These are phyloP conservation scores for Psophocarpus tetragonolobus DNA, from an alignment of 306 rosid species.

Conservation along the genomic window DNA sequence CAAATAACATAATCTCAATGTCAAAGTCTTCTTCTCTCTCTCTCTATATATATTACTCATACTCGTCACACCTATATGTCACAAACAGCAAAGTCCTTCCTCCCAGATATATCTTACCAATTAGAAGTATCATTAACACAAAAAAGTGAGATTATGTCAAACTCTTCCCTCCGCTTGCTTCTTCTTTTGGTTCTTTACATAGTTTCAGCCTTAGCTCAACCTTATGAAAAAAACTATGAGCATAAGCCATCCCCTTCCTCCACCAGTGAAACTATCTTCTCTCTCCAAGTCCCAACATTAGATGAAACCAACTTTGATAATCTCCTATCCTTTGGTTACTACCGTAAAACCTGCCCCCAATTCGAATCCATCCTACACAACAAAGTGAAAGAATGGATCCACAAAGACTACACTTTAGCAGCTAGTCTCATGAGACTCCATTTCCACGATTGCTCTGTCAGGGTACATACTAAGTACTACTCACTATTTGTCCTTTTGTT, in stretches of 20 bases:
- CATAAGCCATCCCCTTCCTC: background rate
- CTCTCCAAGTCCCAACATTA: conserved; percentile 48
- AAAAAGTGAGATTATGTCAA: conserved; percentile 12
- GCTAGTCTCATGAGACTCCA: conserved; percentile 76
- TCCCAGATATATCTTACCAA: too few relatives aligned
- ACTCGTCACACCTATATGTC: background rate
- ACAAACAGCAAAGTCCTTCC: too few relatives aligned
- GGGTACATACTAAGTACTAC: conserved; percentile 42
- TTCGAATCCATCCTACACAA: conserved; percentile 57
- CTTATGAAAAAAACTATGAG: background rate
- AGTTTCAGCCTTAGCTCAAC: conserved; percentile 36
- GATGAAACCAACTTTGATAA: conserved; percentile 45
- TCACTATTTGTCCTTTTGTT: background rate
- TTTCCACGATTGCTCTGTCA: conserved; percentile 81
- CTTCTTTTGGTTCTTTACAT: conserved; percentile 40
- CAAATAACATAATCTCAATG: conserved; percentile 27
- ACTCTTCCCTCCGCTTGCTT: conserved; percentile 28
- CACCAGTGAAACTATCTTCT: conserved; percentile 6
- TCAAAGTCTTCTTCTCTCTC: conserved; percentile 29
- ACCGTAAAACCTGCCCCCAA: conserved; percentile 59
- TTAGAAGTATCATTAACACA: background rate
- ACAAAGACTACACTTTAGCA: conserved; percentile 56
- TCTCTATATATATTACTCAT: background rate
- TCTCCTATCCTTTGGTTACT: conserved; percentile 54
- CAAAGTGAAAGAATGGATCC: conserved; percentile 58